phyloP scores from a whole-genome alignment of 805 yeast genomes.

The Monosporozyma unispora region DNA sequence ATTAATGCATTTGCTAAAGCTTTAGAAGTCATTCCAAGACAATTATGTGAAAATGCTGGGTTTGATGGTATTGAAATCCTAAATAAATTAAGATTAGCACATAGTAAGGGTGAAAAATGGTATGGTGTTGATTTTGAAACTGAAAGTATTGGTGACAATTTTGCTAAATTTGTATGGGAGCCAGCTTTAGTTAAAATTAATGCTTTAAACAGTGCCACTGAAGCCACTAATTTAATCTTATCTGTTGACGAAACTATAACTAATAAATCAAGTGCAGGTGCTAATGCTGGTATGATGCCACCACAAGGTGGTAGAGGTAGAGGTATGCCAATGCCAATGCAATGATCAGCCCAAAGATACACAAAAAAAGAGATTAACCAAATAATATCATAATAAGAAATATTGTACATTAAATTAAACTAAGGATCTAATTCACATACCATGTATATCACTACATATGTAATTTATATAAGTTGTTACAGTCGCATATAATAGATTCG shows the following conservation, averaged over 20 bases:
- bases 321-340: constrained; percentile 47
- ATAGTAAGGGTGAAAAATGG: constrained; percentile 88
- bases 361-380: neutral
- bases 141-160: constrained; percentile 75
- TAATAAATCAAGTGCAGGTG: constrained; percentile 54
- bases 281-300: constrained; percentile 41
- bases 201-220: constrained; percentile 93
- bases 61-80: constrained; percentile 93
- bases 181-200: constrained; percentile 90
- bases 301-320: constrained; percentile 60
- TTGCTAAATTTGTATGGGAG: constrained; percentile 90
- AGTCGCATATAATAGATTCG: neutral
- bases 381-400: neutral
- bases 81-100: constrained; percentile 84
- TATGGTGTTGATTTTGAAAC: constrained; percentile 85
- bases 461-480: neutral
- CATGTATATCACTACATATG: neutral
- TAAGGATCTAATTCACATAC: neutral
- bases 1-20: constrained; percentile 91
- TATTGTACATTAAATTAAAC: constrained; percentile 4
- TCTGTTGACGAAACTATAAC: constrained; percentile 94
- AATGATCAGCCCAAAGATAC: constrained; percentile 1
- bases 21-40: constrained; percentile 92
- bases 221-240: constrained; percentile 86
- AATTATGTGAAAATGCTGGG: constrained; percentile 97